These are phyloP conservation scores for Lactarius pseudohatsudake DNA, from an alignment of 768 basidiomycete genomes.

Conservation along the genomic window DNA sequence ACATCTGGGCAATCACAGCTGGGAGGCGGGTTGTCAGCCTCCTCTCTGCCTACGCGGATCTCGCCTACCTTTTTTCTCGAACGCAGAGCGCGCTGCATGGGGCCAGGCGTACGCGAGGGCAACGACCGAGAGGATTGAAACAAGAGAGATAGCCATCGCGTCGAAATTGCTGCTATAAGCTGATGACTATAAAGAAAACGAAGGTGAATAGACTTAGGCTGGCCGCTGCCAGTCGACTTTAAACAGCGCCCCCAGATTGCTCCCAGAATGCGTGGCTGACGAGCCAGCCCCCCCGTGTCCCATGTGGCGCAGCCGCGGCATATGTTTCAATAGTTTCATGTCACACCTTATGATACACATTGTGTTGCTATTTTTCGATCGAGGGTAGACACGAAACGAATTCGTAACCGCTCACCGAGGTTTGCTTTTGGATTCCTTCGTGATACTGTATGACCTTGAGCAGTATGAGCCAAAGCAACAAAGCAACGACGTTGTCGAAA, in stretches of 20 bases:
- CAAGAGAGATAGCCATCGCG: neutral
- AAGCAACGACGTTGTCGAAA: neutral
- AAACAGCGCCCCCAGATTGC: neutral
- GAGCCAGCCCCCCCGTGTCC: neutral
- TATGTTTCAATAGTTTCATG: neutral
- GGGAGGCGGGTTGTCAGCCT: neutral
- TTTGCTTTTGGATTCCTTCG: neutral
- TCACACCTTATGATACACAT: neutral
- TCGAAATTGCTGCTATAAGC: neutral
- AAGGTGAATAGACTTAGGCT: neutral
- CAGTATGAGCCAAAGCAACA: no score
- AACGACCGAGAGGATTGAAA: neutral
- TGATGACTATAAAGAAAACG: neutral
- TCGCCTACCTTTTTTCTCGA: neutral
- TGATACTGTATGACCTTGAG: no score
- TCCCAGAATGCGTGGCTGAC: neutral
- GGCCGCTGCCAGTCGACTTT: neutral
- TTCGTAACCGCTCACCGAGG: neutral
- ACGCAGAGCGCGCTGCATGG: neutral
- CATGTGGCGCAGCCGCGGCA: neutral
- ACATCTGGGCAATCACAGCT: constrained; percentile 67
- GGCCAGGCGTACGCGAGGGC: neutral
- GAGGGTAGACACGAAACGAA: neutral
- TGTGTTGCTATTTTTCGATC: neutral
- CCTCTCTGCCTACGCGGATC: neutral